Conservation (phyloP, 305 asterid species). For the Fraxinus angustifolia region DNA sequence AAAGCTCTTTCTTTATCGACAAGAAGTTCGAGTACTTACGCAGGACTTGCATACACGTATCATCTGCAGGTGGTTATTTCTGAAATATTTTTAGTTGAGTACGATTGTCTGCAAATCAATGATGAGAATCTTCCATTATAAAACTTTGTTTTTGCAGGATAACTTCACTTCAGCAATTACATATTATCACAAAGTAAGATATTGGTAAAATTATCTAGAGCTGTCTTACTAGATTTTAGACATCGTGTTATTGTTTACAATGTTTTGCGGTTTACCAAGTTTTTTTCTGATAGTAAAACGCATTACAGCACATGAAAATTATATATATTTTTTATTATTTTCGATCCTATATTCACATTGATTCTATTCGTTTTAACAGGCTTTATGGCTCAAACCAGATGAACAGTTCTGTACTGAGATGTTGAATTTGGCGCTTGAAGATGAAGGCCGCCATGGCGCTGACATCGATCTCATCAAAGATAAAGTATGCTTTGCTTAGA, state of each 20-base stretch:
- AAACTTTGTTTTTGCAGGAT: slow-evolving; percentile 48
- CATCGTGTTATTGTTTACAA: background rate
- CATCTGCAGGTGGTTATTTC: slow-evolving; percentile 70
- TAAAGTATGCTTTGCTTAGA: background rate
- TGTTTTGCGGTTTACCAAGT: background rate
- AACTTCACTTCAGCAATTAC: slow-evolving; percentile 74
- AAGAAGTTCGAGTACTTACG: slow-evolving; percentile 80
- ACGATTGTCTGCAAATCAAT: background rate
- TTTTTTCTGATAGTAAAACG: background rate
- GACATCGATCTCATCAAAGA: slow-evolving; percentile 20
- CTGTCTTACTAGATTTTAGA: background rate
- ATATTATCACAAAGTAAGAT: slow-evolving; percentile 81
- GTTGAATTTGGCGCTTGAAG: slow-evolving; percentile 80
- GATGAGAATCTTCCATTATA: background rate
- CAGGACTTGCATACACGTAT: slow-evolving; percentile 94
- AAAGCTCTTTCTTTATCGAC: slow-evolving; percentile 94
- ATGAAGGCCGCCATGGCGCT: slow-evolving; percentile 52
- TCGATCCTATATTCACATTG: background rate
- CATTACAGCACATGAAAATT: background rate
- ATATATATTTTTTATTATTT: background rate
- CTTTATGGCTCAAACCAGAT: slow-evolving; percentile 76
- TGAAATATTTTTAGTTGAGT: background rate
- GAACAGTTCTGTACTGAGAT: slow-evolving; percentile 90
- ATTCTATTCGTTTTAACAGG: slow-evolving; percentile 41
- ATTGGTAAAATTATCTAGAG: background rate